Percentiles rank a stretch among this genome's conserved stretches.
Evolutionary conservation across 2,329 filamentous ascomycete genomes (phyloP).

Genomic region (Dothistroma pini): DNA sequence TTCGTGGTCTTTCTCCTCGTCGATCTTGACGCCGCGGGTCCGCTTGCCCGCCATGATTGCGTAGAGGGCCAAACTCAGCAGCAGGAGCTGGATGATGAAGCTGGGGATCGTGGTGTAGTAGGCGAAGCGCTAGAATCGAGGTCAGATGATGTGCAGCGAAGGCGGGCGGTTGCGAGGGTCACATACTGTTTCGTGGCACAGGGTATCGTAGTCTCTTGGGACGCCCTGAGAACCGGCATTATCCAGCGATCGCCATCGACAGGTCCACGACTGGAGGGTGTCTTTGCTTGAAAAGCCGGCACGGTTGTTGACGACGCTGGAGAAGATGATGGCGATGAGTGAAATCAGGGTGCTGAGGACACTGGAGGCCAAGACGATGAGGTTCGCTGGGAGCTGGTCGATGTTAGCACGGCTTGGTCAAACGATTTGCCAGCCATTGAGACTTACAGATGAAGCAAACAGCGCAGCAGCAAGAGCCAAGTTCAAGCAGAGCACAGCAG

Average conservation of each 20-base stretch:
- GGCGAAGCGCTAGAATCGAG: constrained; percentile 38
- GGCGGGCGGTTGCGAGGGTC: not conserved
- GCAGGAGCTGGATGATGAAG: constrained; percentile 38
- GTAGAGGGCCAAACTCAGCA: constrained; percentile 24
- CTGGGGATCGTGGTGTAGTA: constrained; percentile 42
- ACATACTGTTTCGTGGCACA: constrained; percentile 43
- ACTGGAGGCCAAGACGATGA: constrained; percentile 36
- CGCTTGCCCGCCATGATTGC: constrained; percentile 7
- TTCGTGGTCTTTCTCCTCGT: constrained; percentile 27
- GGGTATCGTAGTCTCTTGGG: constrained; percentile 35
- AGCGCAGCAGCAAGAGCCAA: constrained; percentile 34
- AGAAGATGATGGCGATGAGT: constrained; percentile 41
- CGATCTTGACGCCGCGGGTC: constrained; percentile 11
- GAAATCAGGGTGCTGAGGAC: constrained; percentile 39
- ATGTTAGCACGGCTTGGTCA: not conserved
- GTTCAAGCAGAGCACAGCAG: constrained; percentile 40
- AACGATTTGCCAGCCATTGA: not conserved
- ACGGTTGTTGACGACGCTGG: constrained; percentile 30
- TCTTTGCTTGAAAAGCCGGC: constrained; percentile 24
- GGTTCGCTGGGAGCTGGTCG: constrained; percentile 37
- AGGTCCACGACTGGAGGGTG: constrained; percentile 40
- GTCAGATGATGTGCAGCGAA: not conserved
- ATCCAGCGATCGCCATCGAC: constrained; percentile 28
- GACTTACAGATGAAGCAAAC: constrained; percentile 32
- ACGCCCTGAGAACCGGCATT: constrained; percentile 21